These are phyloP conservation scores for Peribolospora kevripleyi DNA, from an alignment of 768 basidiomycete genomes.

Conservation along the genomic window DNA sequence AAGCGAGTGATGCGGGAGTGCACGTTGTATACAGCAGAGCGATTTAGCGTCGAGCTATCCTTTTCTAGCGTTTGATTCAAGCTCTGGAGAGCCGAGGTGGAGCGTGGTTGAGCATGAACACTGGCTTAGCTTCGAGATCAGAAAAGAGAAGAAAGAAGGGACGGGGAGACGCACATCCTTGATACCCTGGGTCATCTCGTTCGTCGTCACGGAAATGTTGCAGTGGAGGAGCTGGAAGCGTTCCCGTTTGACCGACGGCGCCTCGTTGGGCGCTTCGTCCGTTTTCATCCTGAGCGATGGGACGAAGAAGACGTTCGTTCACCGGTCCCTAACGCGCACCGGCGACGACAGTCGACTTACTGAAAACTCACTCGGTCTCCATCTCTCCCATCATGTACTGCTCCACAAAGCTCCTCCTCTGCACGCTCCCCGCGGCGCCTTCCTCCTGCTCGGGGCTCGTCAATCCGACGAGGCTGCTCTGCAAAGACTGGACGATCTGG, in stretches of 20 bases:
- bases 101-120: neutral
- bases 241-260: conserved; percentile 37
- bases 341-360: neutral
- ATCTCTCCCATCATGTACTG: conserved; percentile 60
- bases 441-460: conserved; percentile 12
- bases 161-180: conserved; percentile 32
- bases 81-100: conserved; percentile 27
- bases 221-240: conserved; percentile 72
- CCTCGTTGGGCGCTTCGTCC: conserved; percentile 60
- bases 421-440: neutral
- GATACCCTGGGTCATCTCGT: conserved; percentile 70
- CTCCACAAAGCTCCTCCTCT: conserved; percentile 38
- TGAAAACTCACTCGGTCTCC: conserved; percentile 34
- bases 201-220: conserved; percentile 65
- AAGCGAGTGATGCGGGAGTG: conserved; percentile 58
- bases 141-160: neutral
- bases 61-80: conserved; percentile 74
- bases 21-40: conserved; percentile 59
- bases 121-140: conserved; percentile 4
- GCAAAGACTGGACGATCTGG: conserved; percentile 44
- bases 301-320: neutral
- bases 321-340: neutral
- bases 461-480: conserved; percentile 35
- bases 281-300: conserved; percentile 37
- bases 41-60: conserved; percentile 47